A percentile compares a stretch with the other conserved stretches of the same genome.
These are phyloP conservation scores for Xylaria hypoxylon DNA, from an alignment of 2,329 filamentous ascomycete species.

Conservation along the genomic window DNA sequence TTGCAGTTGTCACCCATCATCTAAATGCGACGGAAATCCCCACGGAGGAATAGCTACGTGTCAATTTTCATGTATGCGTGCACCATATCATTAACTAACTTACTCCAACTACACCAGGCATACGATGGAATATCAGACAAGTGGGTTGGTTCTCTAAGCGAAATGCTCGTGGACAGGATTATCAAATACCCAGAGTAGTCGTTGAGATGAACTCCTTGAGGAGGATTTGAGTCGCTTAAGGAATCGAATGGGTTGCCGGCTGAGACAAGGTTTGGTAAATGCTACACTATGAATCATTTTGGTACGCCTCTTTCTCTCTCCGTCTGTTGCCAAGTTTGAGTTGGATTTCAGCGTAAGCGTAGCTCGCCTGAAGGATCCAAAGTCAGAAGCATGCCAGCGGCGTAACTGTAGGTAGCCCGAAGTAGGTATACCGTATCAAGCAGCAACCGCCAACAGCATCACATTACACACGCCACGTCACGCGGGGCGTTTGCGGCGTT, in stretches of 20 bases:
- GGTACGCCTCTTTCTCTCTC: neutral
- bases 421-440: neutral
- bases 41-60: no score
- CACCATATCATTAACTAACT: neutral
- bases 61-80: neutral
- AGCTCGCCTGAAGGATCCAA: conserved; percentile 13
- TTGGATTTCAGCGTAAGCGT: neutral
- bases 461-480: conserved; percentile 9
- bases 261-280: neutral
- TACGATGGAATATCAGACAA: no score
- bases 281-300: neutral
- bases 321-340: conserved; percentile 1
- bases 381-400: conserved; percentile 7
- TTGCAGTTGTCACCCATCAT: neutral
- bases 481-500: conserved; percentile 6
- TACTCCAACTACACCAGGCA: neutral
- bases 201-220: neutral
- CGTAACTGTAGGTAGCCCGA: conserved; percentile 6
- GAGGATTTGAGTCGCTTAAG: no score
- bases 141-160: no score
- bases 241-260: no score
- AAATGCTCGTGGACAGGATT: neutral
- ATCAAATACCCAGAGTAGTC: no score
- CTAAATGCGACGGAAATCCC: neutral
- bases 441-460: neutral